Conservation (phyloP, 805 yeast species). For the Metschnikowia lachancei region DNA sequence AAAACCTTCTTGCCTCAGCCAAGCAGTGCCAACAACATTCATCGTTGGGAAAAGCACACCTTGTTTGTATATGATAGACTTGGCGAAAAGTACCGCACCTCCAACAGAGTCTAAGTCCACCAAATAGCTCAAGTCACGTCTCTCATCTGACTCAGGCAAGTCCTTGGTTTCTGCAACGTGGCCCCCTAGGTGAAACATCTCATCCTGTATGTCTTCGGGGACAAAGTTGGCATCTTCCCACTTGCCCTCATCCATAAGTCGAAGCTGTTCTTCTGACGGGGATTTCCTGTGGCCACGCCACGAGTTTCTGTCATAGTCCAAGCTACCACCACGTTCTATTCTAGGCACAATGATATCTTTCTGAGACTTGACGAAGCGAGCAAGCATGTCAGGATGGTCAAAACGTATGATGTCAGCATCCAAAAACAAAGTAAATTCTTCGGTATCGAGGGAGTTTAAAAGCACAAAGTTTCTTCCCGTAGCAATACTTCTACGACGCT, state of each 20-base stretch:
- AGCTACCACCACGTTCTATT: conserved; percentile 23
- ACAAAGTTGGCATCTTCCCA: conserved; percentile 35
- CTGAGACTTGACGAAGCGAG: conserved; percentile 26
- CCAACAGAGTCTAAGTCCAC: conserved; percentile 49
- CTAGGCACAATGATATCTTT: conserved; percentile 40
- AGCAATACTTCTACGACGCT: conserved; percentile 37
- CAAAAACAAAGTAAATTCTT: conserved; percentile 35
- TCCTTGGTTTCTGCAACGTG: conserved; percentile 17
- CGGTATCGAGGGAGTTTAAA: conserved; percentile 26
- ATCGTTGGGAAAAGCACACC: conserved; percentile 47
- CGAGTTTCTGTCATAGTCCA: conserved; percentile 40
- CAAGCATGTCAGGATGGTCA: conserved; percentile 24
- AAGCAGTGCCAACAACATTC: conserved; percentile 46
- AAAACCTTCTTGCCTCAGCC: conserved; percentile 48
- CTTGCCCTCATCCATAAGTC: conserved; percentile 13
- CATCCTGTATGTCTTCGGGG: conserved; percentile 29
- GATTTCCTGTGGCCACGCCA: conserved; percentile 40
- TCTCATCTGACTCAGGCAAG: conserved; percentile 6
- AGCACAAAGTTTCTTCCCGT: conserved; percentile 36
- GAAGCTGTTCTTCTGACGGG: conserved; percentile 24
- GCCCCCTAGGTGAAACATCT: conserved; percentile 30
- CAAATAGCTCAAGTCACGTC: conserved; percentile 12
- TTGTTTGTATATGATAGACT: conserved; percentile 42
- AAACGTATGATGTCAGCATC: conserved; percentile 36
- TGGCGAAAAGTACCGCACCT: conserved; percentile 48